A percentile compares a stretch with the other conserved stretches of the same genome.
phyloP scores from a whole-genome alignment of 139 green algal species.

The Pedinophyceae sp. region DNA sequence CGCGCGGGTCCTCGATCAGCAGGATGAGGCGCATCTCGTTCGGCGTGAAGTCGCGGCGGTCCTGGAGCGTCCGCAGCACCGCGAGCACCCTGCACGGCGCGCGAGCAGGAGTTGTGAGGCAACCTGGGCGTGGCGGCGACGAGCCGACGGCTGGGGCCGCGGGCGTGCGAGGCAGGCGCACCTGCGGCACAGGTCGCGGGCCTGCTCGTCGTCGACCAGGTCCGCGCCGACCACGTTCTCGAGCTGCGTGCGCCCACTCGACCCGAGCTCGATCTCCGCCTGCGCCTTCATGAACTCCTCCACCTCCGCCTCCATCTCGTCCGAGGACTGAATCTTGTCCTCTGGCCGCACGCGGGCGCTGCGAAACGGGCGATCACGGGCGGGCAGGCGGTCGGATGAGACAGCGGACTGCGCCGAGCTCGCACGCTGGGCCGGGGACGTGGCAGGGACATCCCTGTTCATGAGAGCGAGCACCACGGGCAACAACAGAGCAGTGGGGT shows the following conservation, averaged over 20 bases:
- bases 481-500: no score
- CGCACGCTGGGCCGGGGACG: no score
- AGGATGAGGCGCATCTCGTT: conserved; percentile 65
- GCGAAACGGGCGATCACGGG: no score
- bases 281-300: conserved; percentile 70
- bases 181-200: neutral
- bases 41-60: conserved; percentile 58
- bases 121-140: neutral
- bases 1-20: conserved; percentile 61
- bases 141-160: neutral
- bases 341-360: no score
- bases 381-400: no score
- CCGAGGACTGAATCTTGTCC: no score
- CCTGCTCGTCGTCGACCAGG: conserved; percentile 21
- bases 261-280: conserved; percentile 59
- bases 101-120: neutral
- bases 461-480: no score
- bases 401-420: no score
- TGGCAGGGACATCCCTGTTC: no score
- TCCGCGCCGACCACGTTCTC: conserved; percentile 30
- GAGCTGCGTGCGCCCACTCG: conserved; percentile 8
- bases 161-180: neutral
- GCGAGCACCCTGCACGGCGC: conserved; percentile 45
- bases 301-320: conserved; percentile 59
- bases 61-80: conserved; percentile 41